These are phyloP conservation scores for Aureobasidium mangrovei DNA, from an alignment of 2,329 filamentous ascomycete genomes.

Conservation along the genomic window DNA sequence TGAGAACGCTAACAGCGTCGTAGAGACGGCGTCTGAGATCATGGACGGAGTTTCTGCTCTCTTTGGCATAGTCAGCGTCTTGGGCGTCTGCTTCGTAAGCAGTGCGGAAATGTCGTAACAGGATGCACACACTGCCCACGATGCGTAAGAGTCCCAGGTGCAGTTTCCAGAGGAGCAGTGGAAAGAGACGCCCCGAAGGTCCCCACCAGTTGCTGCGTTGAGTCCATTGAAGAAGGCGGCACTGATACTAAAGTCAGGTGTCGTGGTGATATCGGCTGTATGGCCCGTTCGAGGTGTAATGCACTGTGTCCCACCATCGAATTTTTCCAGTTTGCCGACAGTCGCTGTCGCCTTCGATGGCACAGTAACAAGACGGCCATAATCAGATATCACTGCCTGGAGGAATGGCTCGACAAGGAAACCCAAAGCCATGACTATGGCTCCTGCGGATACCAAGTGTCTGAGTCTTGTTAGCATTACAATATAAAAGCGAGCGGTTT, in stretches of 20 bases:
- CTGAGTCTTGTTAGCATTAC: background rate
- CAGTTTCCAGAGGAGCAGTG: conserved; percentile 1
- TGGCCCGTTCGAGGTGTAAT: background rate
- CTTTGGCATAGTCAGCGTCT: background rate
- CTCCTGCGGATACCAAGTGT: background rate
- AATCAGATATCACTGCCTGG: conserved; percentile 1
- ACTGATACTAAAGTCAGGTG: background rate
- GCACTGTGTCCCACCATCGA: conserved; percentile 1
- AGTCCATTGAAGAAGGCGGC: background rate
- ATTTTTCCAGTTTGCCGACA: background rate
- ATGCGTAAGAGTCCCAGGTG: background rate
- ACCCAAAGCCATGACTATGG: background rate
- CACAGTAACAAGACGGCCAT: background rate
- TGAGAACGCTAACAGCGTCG: too few species aligned
- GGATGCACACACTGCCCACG: background rate
- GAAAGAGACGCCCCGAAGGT: background rate
- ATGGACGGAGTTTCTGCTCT: background rate
- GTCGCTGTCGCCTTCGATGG: background rate
- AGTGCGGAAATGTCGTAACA: background rate
- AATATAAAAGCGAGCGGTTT: background rate
- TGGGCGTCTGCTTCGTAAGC: background rate
- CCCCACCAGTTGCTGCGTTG: background rate
- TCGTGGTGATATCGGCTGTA: background rate
- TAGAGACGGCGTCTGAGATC: too few species aligned
- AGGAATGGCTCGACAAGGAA: background rate